Conservation (phyloP, 139 green algal genomes). For the Picochlorum sp. region DNA sequence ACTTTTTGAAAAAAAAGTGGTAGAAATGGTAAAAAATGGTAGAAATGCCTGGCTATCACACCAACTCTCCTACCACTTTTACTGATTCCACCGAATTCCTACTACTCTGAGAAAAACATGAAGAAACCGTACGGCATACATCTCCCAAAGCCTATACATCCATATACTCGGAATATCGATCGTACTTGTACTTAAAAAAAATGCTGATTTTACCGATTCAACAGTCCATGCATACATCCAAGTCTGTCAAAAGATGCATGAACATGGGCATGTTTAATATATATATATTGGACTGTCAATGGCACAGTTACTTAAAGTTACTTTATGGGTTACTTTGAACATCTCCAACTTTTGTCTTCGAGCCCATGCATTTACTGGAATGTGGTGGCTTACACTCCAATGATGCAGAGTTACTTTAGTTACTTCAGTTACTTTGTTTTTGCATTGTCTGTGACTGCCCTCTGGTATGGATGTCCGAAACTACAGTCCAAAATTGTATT, state of each 20-base stretch:
- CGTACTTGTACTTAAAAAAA: not conserved
- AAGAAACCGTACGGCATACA: not conserved
- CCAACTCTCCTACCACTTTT: not conserved
- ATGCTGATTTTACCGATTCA: not conserved
- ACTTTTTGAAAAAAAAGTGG: not conserved
- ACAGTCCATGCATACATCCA: not conserved
- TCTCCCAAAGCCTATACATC: not conserved
- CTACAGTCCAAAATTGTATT: not conserved
- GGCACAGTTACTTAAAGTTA: not conserved
- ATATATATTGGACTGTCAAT: slow-evolving; percentile 1
- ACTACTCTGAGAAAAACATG: not conserved
- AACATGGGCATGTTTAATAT: not conserved
- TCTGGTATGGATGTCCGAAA: not conserved
- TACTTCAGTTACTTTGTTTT: not conserved
- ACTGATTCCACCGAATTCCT: not conserved
- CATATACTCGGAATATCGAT: not conserved
- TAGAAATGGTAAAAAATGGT: not conserved
- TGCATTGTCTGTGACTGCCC: not conserved
- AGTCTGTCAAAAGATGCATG: not conserved
- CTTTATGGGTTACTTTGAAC: not conserved
- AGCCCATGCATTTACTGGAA: not conserved
- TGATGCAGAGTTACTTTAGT: not conserved
- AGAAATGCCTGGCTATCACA: not conserved
- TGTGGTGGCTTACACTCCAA: not conserved
- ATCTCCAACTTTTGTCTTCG: not conserved